These are phyloP conservation scores for Chalciporus sp. DNA, from an alignment of 1,284 basidiomycete species.

Conservation along the genomic window DNA sequence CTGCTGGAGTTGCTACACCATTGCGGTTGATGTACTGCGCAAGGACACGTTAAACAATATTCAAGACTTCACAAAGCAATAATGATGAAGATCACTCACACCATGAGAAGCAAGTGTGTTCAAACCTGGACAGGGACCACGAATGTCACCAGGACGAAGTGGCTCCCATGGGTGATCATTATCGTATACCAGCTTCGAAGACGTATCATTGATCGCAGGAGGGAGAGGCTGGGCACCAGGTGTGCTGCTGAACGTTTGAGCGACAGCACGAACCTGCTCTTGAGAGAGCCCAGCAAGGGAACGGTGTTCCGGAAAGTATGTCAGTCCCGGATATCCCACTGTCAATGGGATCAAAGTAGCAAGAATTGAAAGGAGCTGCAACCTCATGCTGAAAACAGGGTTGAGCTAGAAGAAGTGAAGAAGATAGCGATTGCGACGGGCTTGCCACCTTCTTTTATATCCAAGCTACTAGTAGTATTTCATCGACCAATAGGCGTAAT, in stretches of 20 bases:
- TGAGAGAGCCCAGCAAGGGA: slow-evolving; percentile 24
- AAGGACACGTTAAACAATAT: background rate
- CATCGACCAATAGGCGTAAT: background rate
- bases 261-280: slow-evolving; percentile 15
- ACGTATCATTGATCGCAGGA: slow-evolving; percentile 26
- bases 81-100: background rate
- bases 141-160: slow-evolving; percentile 27
- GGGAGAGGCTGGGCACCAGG: slow-evolving; percentile 30
- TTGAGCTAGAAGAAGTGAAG: background rate
- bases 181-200: slow-evolving; percentile 29
- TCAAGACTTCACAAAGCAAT: background rate
- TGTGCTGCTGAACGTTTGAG: slow-evolving; percentile 16
- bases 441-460: background rate
- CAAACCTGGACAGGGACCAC: slow-evolving; percentile 52
- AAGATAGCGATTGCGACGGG: background rate
- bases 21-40: slow-evolving; percentile 23
- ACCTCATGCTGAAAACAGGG: slow-evolving; percentile 11
- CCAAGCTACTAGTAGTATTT: background rate
- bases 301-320: slow-evolving; percentile 22
- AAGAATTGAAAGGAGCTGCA: slow-evolving; percentile 7
- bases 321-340: slow-evolving; percentile 17
- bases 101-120: slow-evolving; percentile 45
- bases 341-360: slow-evolving; percentile 10
- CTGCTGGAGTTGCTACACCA: slow-evolving; percentile 26
- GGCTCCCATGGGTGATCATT: slow-evolving; percentile 20